Percentiles rank a stretch among this genome's conserved stretches.
phyloP scores from a whole-genome alignment of 768 basidiomycete species.

The Tylopilus vinaceipallidus region DNA sequence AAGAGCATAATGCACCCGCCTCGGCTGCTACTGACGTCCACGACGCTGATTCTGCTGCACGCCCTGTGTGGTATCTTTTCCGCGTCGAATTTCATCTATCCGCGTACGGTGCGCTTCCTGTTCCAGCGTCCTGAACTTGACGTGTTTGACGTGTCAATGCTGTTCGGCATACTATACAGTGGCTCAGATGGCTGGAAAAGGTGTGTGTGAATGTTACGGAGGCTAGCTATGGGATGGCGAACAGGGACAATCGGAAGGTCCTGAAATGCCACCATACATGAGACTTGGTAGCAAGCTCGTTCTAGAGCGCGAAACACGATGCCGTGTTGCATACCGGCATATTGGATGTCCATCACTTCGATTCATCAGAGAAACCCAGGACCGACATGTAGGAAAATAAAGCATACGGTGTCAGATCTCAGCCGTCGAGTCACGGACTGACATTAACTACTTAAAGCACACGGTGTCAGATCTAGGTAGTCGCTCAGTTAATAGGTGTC shows the following conservation, averaged over 20 bases:
- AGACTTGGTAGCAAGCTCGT: constrained; percentile 82
- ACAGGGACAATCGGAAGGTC: constrained; percentile 76
- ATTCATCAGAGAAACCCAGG: too few species aligned
- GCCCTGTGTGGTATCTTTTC: constrained; percentile 80
- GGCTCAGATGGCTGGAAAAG: constrained; percentile 76
- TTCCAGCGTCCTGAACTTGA: constrained; percentile 87
- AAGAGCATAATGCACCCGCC: constrained; percentile 26
- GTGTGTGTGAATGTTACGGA: constrained; percentile 83
- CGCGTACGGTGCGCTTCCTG: constrained; percentile 81
- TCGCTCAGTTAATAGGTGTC: too few species aligned
- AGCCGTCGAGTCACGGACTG: too few species aligned
- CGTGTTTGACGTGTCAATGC: constrained; percentile 79
- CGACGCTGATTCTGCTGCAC: constrained; percentile 80
- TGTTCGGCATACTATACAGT: constrained; percentile 87
- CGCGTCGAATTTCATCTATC: constrained; percentile 87
- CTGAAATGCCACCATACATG: constrained; percentile 82
- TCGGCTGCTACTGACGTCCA: constrained; percentile 69
- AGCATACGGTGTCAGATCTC: too few species aligned
- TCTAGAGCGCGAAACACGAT: constrained; percentile 63
- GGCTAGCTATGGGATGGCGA: constrained; percentile 77
- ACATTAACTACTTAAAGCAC: too few species aligned
- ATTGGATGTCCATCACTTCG: constrained; percentile 55
- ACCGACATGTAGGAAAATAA: too few species aligned
- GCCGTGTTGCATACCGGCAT: constrained; percentile 51
- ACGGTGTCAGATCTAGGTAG: too few species aligned